Conservation (phyloP, 345 rosid genomes). For the Gossypium herbaceum region DNA sequence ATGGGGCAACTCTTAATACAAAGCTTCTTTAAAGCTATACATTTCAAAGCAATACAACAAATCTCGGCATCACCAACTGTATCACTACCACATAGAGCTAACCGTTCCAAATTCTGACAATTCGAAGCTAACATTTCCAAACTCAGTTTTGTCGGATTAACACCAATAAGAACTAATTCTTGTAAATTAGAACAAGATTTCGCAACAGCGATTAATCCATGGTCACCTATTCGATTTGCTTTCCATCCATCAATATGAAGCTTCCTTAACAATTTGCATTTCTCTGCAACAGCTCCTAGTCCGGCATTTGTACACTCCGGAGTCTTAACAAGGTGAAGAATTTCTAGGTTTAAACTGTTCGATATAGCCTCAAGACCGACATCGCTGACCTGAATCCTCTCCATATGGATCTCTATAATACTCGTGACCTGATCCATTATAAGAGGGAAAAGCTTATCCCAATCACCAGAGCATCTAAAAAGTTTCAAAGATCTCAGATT, state of each 20-base stretch:
- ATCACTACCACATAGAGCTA: conserved; percentile 72
- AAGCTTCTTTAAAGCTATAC: conserved; percentile 65
- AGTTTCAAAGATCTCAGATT: conserved; percentile 63
- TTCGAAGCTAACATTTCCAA: conserved; percentile 54
- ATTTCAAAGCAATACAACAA: conserved; percentile 63
- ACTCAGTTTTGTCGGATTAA: conserved; percentile 56
- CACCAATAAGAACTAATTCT: conserved; percentile 68
- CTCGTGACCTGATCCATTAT: conserved; percentile 36
- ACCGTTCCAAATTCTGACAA: conserved; percentile 60
- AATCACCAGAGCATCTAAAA: conserved; percentile 78
- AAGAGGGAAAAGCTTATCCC: conserved; percentile 60
- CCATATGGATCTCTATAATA: conserved; percentile 65
- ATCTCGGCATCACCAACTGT: conserved; percentile 66
- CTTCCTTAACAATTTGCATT: conserved; percentile 61
- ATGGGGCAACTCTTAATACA: conserved; percentile 69
- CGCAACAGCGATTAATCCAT: conserved; percentile 51
- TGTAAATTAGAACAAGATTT: conserved; percentile 61
- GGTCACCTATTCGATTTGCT: conserved; percentile 61
- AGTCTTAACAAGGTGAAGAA: conserved; percentile 69
- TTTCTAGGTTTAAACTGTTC: conserved; percentile 54
- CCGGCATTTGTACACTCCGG: conserved; percentile 63
- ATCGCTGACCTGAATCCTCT: conserved; percentile 68
- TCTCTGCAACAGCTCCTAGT: conserved; percentile 42
- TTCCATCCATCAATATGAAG: conserved; percentile 78
- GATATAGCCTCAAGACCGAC: conserved; percentile 49